Base-by-base conservation (phyloP, 768 basidiomycete species). In the Terana coerulea region DNA sequence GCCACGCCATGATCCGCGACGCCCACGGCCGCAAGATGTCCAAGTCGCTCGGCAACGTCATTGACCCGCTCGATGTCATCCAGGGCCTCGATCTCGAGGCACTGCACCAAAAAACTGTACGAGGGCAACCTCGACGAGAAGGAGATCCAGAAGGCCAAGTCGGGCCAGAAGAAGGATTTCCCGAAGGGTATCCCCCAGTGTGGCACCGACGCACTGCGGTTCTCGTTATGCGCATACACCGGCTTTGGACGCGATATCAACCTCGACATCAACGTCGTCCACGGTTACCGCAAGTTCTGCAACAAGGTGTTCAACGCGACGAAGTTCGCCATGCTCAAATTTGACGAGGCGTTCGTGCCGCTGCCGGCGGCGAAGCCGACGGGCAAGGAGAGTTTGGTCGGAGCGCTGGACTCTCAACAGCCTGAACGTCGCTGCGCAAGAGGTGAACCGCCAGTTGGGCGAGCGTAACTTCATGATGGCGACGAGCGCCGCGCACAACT, bases 231-330 rank as follows among this genome's bases (percentile, higher is more conserved):
- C 67, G 92, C 92, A 24, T 98, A 98, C 67, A 92, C 90, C 5
- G 83, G 86, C 10, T 91, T 52, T 93, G 94, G 93, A 25, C 89
- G 95, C 39, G 95, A 98, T 69, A 95, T 99, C 73, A 97, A 98
- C 67, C 74, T 99, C 54, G 94, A 98, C 65, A 94, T 99, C 59
- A 70, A 92, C 56, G 86, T 94, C 47, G 93, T 98, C 28, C 95
- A 98, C 70, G 97, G 95, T 2, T 98, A 98, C 69, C 84, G 97
- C 69, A 98, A 98, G 70, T 99, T 99, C 76, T 98, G 97, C 75
- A 99, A 99, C 75, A 98, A 98, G 75, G 84, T 98, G 24, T 98
- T 95, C 79, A 99, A 99, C 64, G 97, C 97, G 1, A 98, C 94
- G 42, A 95, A 95, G 69, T 98, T 99, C 61, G 95, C 95, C n/a